Evolutionary conservation across 1,284 basidiomycete genomes (phyloP).

Genomic region (Trichosporon asahii): DNA sequence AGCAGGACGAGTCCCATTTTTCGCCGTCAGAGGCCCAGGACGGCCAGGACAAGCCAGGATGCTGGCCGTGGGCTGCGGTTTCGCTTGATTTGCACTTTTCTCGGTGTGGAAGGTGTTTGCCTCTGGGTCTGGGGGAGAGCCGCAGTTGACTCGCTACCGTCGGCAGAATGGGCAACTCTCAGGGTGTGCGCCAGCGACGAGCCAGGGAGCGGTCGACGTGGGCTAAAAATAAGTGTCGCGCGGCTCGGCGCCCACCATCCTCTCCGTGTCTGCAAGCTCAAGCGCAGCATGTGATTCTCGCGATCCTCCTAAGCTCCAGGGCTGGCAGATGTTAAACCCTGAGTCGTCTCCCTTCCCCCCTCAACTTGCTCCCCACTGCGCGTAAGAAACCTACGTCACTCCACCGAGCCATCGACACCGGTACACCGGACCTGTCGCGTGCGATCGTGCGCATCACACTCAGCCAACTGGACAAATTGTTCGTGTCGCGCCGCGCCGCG

Average conservation of each 20-base stretch:
- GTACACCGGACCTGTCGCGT: background rate
- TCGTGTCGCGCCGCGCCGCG: background rate
- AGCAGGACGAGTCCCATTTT: background rate
- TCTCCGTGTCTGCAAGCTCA: background rate
- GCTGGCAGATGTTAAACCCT: background rate
- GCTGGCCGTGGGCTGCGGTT: background rate
- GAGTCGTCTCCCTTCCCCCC: background rate
- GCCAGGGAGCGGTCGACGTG: background rate
- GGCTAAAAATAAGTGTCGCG: background rate
- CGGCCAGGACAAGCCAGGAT: too few species aligned
- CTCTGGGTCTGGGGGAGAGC: background rate
- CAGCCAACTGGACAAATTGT: background rate
- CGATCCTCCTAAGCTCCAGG: background rate
- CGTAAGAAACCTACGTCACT: background rate
- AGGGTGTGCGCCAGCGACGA: background rate
- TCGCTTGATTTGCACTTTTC: background rate
- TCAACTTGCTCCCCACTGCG: too few species aligned
- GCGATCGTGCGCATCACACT: background rate
- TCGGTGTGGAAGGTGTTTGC: background rate
- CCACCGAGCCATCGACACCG: too few species aligned
- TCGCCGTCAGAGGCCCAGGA: too few species aligned
- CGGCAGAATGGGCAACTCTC: background rate
- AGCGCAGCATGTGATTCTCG: slow-evolving; percentile 2
- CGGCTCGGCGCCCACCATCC: background rate
- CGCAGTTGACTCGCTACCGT: background rate